Evolutionary conservation across 2,329 filamentous ascomycete genomes (phyloP), one percentile per base, ranked within the genome.

Genomic region (Microcera coccophila): DNA sequence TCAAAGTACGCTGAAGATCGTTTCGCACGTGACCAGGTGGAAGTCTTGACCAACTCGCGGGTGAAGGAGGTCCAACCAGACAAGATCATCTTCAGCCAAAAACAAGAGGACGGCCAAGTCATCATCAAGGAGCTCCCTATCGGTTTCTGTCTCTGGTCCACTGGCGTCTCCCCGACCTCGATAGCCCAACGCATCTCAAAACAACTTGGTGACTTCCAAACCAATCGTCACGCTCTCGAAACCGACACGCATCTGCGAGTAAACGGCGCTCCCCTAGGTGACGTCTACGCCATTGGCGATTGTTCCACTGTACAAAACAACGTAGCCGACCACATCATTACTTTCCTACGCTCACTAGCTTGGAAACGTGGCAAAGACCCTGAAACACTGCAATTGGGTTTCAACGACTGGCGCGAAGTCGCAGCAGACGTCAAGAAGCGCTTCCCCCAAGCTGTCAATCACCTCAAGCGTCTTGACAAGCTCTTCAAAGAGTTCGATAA

Each of bases 291-390:
- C 36, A 90, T 98, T 49, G 93, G 93, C 12, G 93, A 98, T 68
- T 97, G 93, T 69, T 77, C 88, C 5, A 98, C 94, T 0, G 91
- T 98, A 0, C 94, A 98, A 62, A 98, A 98, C 72, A 98, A 98
- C 56, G 76, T 97, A 2, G 87, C 90, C 3, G 88, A 95, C 60
- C 85, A 96, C 68, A 84, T 98, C 56, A 77, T 96, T 36, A 85
- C 81, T 16, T 98, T 97, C 69, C 77, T 98, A 10, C 89, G 90
- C 48, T 88, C 82, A 14, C 76, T 95, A 3, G 90, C 93, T 9
- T 96, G 87, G 83, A 91, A 95, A 66, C 88, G 86, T 51, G 91
- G 90, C 62, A 85, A 86, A 58, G 87, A 97, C 58, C 91, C 91
- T 0, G 83, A 95, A 63, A 87, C 82, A n/a, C 76, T 97, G 45